Conservation (phyloP, 345 rosid species). For the Hibiscus mutabilis region DNA sequence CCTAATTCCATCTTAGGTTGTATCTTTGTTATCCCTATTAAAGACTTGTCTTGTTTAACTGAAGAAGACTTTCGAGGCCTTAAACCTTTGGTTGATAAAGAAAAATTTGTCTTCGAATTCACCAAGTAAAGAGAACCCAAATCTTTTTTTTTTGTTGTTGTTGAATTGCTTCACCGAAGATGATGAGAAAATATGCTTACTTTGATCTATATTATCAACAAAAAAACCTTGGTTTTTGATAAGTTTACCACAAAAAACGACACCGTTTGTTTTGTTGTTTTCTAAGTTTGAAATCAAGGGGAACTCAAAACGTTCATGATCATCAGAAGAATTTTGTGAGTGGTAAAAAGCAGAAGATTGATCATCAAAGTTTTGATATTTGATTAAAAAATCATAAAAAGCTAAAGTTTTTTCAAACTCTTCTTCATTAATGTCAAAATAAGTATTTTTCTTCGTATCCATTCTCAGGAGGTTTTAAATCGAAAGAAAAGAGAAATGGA, state of each 20-base stretch:
- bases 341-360: background rate
- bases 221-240: background rate
- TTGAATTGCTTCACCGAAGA: background rate
- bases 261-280: background rate
- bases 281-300: background rate
- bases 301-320: slow-evolving; percentile 22
- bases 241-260: slow-evolving; percentile 21
- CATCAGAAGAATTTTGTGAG: background rate
- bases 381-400: slow-evolving; percentile 18
- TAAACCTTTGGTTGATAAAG: background rate
- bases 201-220: background rate
- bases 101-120: background rate
- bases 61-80: background rate
- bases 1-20: slow-evolving; percentile 31
- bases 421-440: background rate
- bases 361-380: slow-evolving; percentile 1
- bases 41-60: slow-evolving; percentile 14
- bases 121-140: too few relatives aligned
- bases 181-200: background rate
- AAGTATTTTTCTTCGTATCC: background rate
- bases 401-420: slow-evolving; percentile 26
- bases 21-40: slow-evolving; percentile 31
- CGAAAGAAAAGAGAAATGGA: too few relatives aligned
- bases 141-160: background rate
- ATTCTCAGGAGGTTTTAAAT: background rate